These are phyloP conservation scores for Ceratopteris richardii DNA, from an alignment of 75 land plant genomes.

Conservation along the genomic window DNA sequence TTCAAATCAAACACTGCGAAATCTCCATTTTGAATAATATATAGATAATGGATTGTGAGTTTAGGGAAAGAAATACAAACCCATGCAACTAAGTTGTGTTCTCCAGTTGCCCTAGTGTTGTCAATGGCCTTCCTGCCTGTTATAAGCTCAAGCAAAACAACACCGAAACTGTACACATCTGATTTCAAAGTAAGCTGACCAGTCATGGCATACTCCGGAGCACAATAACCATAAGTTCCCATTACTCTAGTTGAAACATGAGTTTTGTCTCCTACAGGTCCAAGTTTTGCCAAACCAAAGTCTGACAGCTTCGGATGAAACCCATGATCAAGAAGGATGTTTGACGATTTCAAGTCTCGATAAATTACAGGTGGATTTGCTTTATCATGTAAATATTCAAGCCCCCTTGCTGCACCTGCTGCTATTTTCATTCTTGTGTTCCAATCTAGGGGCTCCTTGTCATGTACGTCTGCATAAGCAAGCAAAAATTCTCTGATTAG, in stretches of 20 bases:
- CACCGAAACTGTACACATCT: constrained; percentile 76
- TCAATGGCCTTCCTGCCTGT: constrained; percentile 76
- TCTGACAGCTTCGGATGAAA: constrained; percentile 72
- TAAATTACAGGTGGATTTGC: constrained; percentile 72
- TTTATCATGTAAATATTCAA: constrained; percentile 65
- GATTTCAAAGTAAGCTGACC: constrained; percentile 73
- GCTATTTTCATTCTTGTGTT: constrained; percentile 70
- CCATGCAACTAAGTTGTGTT: constrained; percentile 78
- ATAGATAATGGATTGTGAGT: too few relatives aligned
- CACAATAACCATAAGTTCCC: constrained; percentile 79
- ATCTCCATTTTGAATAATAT: too few relatives aligned
- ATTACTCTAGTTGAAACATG: constrained; percentile 69
- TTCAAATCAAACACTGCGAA: too few relatives aligned
- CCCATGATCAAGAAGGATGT: constrained; percentile 52
- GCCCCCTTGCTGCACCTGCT: constrained; percentile 62
- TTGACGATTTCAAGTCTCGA: constrained; percentile 68
- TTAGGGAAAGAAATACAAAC: constrained; percentile 37
- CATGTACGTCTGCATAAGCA: constrained; percentile 40
- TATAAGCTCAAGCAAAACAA: constrained; percentile 58
- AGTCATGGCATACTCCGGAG: constrained; percentile 80
- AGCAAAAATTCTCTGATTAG: not conserved
- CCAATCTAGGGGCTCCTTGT: constrained; percentile 49
- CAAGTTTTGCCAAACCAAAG: constrained; percentile 74
- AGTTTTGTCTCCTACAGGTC: constrained; percentile 63
- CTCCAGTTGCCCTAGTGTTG: constrained; percentile 44